Evolutionary conservation across 352 stramenopile species (phyloP).

Genomic region (Phytophthora citrophthora): DNA sequence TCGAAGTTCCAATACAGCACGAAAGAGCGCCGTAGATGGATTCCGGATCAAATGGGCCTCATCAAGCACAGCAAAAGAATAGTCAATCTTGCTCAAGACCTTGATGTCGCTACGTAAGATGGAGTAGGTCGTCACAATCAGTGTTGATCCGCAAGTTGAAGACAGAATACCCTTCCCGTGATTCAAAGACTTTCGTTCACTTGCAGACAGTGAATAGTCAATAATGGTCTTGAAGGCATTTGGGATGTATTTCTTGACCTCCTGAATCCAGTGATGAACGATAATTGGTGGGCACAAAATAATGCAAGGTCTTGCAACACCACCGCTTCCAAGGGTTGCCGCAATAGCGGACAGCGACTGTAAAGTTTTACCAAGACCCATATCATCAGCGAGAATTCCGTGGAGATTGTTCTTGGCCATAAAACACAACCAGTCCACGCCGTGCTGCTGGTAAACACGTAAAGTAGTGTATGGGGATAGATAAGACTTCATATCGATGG

Average conservation of each 20-base stretch:
- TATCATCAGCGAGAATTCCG: slow-evolving; percentile 87
- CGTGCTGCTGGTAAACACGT: slow-evolving; percentile 81
- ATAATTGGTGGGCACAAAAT: slow-evolving; percentile 96
- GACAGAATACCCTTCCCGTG: slow-evolving; percentile 22
- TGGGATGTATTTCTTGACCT: slow-evolving; percentile 90
- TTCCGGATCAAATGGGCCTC: slow-evolving; percentile 98
- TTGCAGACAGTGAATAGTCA: slow-evolving; percentile 74
- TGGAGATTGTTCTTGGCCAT: slow-evolving; percentile 76
- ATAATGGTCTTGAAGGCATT: slow-evolving; percentile 66
- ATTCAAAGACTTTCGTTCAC: slow-evolving; percentile 51
- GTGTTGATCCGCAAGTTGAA: slow-evolving; percentile 17
- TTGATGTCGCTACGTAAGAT: slow-evolving; percentile 86
- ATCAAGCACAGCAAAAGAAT: slow-evolving; percentile 94
- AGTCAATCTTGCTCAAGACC: slow-evolving; percentile 58
- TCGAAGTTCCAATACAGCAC: slow-evolving; percentile 79
- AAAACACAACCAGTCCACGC: slow-evolving; percentile 81
- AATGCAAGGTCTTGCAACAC: slow-evolving; percentile 43
- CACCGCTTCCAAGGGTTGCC: slow-evolving; percentile 43
- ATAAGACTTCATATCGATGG: slow-evolving; percentile 37
- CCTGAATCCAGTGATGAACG: slow-evolving; percentile 94
- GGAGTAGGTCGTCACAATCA: slow-evolving; percentile 87
- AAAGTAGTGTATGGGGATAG: slow-evolving; percentile 42
- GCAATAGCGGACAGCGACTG: slow-evolving; percentile 93
- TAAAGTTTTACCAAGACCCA: slow-evolving; percentile 96
- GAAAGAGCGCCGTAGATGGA: slow-evolving; percentile 89